Percentiles rank a stretch among this genome's conserved stretches.
phyloP scores from a whole-genome alignment of 345 rosid species.

The Hevea brasiliensis region DNA sequence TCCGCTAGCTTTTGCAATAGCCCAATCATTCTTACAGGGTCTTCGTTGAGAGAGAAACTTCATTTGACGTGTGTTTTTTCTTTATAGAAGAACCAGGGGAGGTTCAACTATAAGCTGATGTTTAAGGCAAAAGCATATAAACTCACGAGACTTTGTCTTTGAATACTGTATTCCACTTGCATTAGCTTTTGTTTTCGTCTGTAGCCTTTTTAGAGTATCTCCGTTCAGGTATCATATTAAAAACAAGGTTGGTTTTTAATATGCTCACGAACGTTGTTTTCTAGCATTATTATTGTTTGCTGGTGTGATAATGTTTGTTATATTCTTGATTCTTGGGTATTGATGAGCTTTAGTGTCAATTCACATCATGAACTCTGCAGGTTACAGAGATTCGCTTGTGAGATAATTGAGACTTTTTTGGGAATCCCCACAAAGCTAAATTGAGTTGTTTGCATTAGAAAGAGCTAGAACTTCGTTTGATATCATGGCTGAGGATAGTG shows the following conservation, averaged over 20 bases:
- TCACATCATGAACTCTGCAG: background rate
- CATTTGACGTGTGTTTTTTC: too few relatives aligned
- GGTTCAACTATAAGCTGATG: too few relatives aligned
- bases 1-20: too few relatives aligned
- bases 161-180: background rate
- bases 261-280: too few relatives aligned
- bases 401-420: background rate
- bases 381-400: background rate
- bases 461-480: background rate
- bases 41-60: too few relatives aligned
- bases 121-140: background rate
- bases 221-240: too few relatives aligned
- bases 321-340: background rate
- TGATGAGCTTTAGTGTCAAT: background rate
- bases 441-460: background rate
- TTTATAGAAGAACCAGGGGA: too few relatives aligned
- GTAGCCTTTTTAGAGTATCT: background rate
- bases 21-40: too few relatives aligned
- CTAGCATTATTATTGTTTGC: too few relatives aligned
- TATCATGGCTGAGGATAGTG: conserved; percentile 31
- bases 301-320: background rate
- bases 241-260: too few relatives aligned
- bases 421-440: background rate
- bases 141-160: background rate
- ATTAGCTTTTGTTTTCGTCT: background rate